Evolutionary conservation across 148 eudicot genomes (phyloP), one percentile per base, ranked within the genome.

Genomic region (Silene uniflora): DNA sequence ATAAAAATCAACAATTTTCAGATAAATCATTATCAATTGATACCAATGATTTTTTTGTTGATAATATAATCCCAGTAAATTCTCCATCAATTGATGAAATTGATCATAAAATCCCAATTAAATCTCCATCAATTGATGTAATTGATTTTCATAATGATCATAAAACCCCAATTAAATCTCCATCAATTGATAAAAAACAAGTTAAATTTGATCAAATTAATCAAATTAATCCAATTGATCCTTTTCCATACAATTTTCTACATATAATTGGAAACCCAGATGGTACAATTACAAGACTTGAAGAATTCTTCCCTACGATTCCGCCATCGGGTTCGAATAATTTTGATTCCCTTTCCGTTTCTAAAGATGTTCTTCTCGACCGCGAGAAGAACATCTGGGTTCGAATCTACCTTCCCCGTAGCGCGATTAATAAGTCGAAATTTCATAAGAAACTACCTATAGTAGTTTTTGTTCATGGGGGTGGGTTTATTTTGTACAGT

Each of bases 341-440:
- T 29, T 9, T 42, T 17, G 6, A 58, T 22, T 21, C 77, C n/a
- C 47, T 25, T 18, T 24, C 77, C 1, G 23, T 75, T 19, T 78
- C 85, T 54, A 78, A 75, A 59, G 82, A 82, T 21, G 55, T 75
- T 42, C 74, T 72, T 23, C 23, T 78, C 18, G 71, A 82, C 35
- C 29, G 21, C n/a, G 14, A 49, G 21, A 76, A 58, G 25, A 25
- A 65, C 42, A 82, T 72, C 10, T 82, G 76, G 76, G 76, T 71
- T 71, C 85, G 85, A n/a, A 32, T 82, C 69, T 82, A 61, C 79
- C 73, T 78, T 5, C 82, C 85, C 29, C 59, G 60, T 44, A 63
- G 49, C 0, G 12, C 29, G 12, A 16, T 44, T 23, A 11, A 27
- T n/a, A 23, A 23, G 0, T 32, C 18, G 4, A 49, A 23, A 7